phyloP scores from a whole-genome alignment of 148 eudicot genomes.

The Cornus florida region DNA sequence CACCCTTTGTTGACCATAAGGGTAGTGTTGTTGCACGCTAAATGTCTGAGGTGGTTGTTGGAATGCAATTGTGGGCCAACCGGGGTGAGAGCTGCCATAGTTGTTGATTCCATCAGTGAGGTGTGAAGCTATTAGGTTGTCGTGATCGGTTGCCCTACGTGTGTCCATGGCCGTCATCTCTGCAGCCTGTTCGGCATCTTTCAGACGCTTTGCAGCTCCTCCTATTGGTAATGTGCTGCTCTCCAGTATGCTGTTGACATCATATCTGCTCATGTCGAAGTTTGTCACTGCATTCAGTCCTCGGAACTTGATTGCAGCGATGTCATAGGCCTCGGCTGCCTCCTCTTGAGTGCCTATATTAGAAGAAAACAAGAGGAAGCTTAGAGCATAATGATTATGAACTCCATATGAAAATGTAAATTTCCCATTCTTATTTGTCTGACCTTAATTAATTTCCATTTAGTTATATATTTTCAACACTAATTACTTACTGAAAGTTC shows the following conservation, averaged over 20 bases:
- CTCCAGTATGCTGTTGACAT: conserved; percentile 81
- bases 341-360: conserved; percentile 85
- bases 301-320: conserved; percentile 89
- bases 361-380: neutral
- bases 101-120: conserved; percentile 19
- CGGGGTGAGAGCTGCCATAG: conserved; percentile 3
- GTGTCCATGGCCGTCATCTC: conserved; percentile 14
- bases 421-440: too few relatives aligned
- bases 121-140: conserved; percentile 4
- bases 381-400: neutral
- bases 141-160: conserved; percentile 16
- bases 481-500: conserved; percentile 81
- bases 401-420: too few relatives aligned
- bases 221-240: conserved; percentile 85
- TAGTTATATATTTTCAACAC: too few relatives aligned
- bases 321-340: conserved; percentile 98
- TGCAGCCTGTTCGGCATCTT: conserved; percentile 59
- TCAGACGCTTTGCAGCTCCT: conserved; percentile 81
- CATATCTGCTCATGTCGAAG: conserved; percentile 85
- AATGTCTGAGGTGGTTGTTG: conserved; percentile 54
- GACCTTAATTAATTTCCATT: too few relatives aligned
- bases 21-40: conserved; percentile 20
- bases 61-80: conserved; percentile 59
- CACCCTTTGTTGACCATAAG: conserved; percentile 32
- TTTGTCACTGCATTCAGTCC: conserved; percentile 93